These are phyloP conservation scores for Saitozyma podzolica DNA, from an alignment of 768 basidiomycete genomes.

Conservation along the genomic window DNA sequence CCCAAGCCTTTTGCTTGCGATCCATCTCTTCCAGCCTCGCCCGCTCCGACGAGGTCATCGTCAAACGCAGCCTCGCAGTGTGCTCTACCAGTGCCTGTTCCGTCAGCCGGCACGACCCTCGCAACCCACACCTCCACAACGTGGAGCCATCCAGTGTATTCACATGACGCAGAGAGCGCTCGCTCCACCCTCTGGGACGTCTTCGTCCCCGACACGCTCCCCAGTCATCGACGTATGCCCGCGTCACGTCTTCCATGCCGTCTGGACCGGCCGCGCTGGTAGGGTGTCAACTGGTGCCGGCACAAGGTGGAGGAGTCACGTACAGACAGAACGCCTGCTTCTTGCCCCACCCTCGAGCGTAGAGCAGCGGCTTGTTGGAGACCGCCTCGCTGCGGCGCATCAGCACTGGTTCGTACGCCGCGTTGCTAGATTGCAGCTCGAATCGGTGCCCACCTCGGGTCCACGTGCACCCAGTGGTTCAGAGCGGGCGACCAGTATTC, in stretches of 20 bases:
- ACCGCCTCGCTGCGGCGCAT: constrained; percentile 46
- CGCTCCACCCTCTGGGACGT: constrained; percentile 33
- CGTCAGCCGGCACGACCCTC: background rate
- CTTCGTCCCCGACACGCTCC: constrained; percentile 25
- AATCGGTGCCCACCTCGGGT: constrained; percentile 48
- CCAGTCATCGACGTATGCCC: constrained; percentile 46
- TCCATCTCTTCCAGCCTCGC: constrained; percentile 40
- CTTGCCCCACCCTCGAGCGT: constrained; percentile 56
- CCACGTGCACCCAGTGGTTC: constrained; percentile 56
- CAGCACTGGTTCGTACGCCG: constrained; percentile 2
- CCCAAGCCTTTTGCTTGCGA: constrained; percentile 35
- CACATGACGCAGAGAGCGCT: constrained; percentile 36
- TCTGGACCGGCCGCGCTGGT: constrained; percentile 36
- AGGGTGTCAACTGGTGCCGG: background rate
- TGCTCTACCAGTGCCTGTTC: constrained; percentile 34
- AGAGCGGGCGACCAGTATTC: constrained; percentile 49
- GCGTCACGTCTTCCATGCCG: constrained; percentile 44
- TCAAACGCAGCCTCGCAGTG: constrained; percentile 34
- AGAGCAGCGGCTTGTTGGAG: constrained; percentile 53
- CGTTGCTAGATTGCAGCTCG: too few species aligned
- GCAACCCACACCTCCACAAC: background rate
- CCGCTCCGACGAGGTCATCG: constrained; percentile 15
- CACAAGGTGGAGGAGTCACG: constrained; percentile 27
- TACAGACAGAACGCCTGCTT: constrained; percentile 53
- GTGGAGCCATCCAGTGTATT: constrained; percentile 4